Evolutionary conservation across 2,329 filamentous ascomycete species (phyloP).

Genomic region (Hypoxylon sp.): DNA sequence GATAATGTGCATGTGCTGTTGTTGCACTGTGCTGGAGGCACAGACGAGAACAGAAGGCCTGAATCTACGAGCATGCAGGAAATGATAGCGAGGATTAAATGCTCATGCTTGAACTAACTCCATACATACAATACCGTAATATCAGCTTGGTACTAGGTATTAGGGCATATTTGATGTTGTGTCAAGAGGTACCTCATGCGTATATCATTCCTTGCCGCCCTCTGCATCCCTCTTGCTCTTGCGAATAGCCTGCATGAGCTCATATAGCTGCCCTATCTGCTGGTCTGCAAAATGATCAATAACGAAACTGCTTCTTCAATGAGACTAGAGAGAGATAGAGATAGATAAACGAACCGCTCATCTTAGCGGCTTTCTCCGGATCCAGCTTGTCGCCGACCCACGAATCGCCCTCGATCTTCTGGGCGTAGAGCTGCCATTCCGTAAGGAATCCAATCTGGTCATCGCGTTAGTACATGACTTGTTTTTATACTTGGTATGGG

Average conservation of each 20-base stretch:
- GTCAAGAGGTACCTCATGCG: neutral
- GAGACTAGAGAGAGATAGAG: conserved; percentile 51
- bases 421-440: conserved; percentile 96
- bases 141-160: neutral
- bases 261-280: conserved; percentile 92
- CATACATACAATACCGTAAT: neutral
- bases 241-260: conserved; percentile 86
- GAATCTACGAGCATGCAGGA: no score
- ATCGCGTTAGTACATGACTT: neutral
- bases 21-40: no score
- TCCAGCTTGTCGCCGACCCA: conserved; percentile 92
- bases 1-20: no score
- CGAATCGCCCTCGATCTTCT: conserved; percentile 86
- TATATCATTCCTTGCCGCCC: conserved; percentile 39
- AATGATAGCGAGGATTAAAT: no score
- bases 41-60: no score
- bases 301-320: neutral
- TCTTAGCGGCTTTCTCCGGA: conserved; percentile 84
- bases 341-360: no score
- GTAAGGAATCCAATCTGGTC: conserved; percentile 90
- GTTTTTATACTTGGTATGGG: neutral
- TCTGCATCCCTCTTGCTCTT: conserved; percentile 54
- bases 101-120: neutral
- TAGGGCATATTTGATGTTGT: neutral
- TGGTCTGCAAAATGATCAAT: conserved; percentile 70